Evolutionary conservation across 257 asterid genomes (phyloP), one percentile per base, ranked within the genome.

Genomic region (Hygrophila difformis): DNA sequence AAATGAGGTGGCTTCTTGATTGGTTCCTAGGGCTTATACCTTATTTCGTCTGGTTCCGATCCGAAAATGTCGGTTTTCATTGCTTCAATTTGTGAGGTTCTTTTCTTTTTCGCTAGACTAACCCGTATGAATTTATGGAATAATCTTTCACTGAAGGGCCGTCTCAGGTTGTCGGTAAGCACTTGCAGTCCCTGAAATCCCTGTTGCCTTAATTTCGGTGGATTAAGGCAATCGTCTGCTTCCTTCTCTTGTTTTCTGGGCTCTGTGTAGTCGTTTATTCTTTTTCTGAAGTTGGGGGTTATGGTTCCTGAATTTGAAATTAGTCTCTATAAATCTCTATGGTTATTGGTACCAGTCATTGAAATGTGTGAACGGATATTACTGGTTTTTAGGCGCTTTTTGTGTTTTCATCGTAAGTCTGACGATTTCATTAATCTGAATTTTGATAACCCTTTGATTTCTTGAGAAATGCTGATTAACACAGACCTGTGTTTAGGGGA

Each of bases 81-180:
- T n/a, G n/a, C n/a, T n/a, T n/a, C n/a, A n/a, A n/a, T n/a, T n/a
- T n/a, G n/a, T n/a, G n/a, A n/a, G n/a, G n/a, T n/a, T n/a, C n/a
- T n/a, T n/a, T n/a, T n/a, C n/a, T n/a, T n/a, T n/a, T n/a, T n/a
- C n/a, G n/a, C n/a, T n/a, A n/a, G n/a, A n/a, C n/a, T n/a, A n/a
- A n/a, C n/a, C n/a, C n/a, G n/a, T n/a, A n/a, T n/a, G n/a, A n/a
- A n/a, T n/a, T n/a, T n/a, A n/a, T n/a, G n/a, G n/a, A n/a, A n/a
- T n/a, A n/a, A n/a, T n/a, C n/a, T n/a, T n/a, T n/a, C n/a, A 65
- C 93, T 5, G 88, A 80, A 62, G 85, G 72, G 55, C 63, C 93
- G 20, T 74, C 93, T 3, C 60, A 46, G 24, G 83, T 84, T 59
- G 83, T 80, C 13, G 93, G 94, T 84, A 60, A 74, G 69, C 64